Evolutionary conservation across 306 rosid species (phyloP), one percentile per base, ranked within the genome.

Genomic region (Canavalia ensiformis): DNA sequence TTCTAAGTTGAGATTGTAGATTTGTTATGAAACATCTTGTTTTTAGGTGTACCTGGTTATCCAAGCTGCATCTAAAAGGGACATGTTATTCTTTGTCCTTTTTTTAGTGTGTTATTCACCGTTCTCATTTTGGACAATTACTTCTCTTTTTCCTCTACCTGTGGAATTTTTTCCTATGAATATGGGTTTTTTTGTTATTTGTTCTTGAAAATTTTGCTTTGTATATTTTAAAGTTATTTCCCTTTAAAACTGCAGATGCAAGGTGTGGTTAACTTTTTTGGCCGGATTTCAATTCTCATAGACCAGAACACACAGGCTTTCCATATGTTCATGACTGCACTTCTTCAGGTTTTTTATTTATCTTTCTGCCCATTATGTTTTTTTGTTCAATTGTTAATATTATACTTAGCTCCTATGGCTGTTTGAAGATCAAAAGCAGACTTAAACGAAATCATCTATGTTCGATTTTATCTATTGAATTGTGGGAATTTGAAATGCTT

Each of bases 271-370:
- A 86, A 76, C 89, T 87, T 88, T 77, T 93, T 93, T 33, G 97
- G 97, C 74, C 90, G 94, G 79, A 80, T 93, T 68, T 84, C 97
- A 29, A 86, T 90, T 58, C 94, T 93, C 29, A 79, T 91, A 55
- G 97, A 91, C 78, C 97, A 93, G 84, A 91, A 93, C 74, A 89
- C 98, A 31, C 94, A 93, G 76, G 94, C 98, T 50, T 85, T 93
- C 81, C 98, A 93, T 81, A 18, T 93, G 91, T 91, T 93, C 90
- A 87, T 93, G 94, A 84, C 89, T 25, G 91, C 97, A 52, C 87
- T 93, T 74, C 97, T 93, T 85, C 97, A 93, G 97, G 97, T 93
- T 60, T 77, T 77, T 25, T 51, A 13, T 82, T 77, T 74, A 10
- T 74, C 70, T 59, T 35, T 74, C 18, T 83, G 1, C 42, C 30